Evolutionary conservation across 352 stramenopile species (phyloP).

Genomic region (Pythium dissimile): DNA sequence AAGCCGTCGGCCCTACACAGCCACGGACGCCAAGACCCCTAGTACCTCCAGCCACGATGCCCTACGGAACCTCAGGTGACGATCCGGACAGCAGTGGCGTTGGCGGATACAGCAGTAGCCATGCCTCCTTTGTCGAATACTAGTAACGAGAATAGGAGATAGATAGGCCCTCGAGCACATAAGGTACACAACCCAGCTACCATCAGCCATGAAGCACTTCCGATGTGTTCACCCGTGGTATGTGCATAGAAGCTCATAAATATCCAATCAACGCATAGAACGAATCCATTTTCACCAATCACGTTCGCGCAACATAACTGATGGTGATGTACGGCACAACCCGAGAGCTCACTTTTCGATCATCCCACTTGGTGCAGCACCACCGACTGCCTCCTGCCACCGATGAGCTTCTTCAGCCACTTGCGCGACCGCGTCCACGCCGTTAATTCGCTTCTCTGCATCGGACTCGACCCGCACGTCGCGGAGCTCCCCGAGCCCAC

Average conservation of each 20-base stretch:
- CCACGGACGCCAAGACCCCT: background rate
- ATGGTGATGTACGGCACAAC: conserved; percentile 8
- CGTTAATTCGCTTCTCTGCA: conserved; percentile 96
- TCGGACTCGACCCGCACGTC: conserved; percentile 97
- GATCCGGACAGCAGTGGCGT: too few relatives aligned
- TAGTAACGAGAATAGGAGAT: too few relatives aligned
- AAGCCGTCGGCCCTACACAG: background rate
- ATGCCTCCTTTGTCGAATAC: too few relatives aligned
- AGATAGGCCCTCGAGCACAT: too few relatives aligned
- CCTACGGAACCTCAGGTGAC: too few relatives aligned
- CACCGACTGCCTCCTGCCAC: background rate
- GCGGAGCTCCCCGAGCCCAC: conserved; percentile 73
- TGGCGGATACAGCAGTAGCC: too few relatives aligned
- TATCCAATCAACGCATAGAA: background rate
- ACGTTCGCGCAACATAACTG: background rate
- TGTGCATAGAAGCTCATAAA: too few relatives aligned
- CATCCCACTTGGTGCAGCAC: conserved; percentile 10
- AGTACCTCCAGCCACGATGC: too few relatives aligned
- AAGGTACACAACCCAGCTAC: too few relatives aligned
- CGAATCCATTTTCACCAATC: conserved; percentile 7
- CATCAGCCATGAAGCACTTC: too few relatives aligned
- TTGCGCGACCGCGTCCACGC: conserved; percentile 84
- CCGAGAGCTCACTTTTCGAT: background rate
- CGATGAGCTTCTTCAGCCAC: conserved; percentile 85
- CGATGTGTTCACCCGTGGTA: too few relatives aligned